Base-by-base conservation (phyloP, 1,284 basidiomycete genomes). In the Wolfiporia cocos region DNA sequence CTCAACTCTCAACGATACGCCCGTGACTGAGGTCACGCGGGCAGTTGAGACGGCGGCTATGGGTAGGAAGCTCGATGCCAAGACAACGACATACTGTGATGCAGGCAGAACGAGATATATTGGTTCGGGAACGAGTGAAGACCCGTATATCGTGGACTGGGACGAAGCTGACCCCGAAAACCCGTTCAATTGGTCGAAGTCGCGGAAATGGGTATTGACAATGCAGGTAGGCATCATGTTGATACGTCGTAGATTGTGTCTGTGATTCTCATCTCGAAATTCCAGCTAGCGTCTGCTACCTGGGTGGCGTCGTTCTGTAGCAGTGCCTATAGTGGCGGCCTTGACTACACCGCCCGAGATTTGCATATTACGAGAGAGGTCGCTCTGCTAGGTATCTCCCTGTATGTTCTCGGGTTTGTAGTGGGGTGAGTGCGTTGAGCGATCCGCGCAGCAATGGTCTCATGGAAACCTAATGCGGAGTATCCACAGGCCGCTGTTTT, bases 221-320 rank as follows among this genome's bases (percentile, higher is more conserved):
- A 53, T 70, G 42, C 72, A 80, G 67, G 76, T 75, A 42, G 20
- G 58, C 39, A 18, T n/a, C n/a, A n/a, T n/a, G n/a, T n/a, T n/a
- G n/a, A n/a, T n/a, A n/a, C n/a, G n/a, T n/a, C n/a, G n/a, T n/a
- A n/a, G n/a, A n/a, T n/a, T n/a, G n/a, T n/a, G n/a, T n/a, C n/a
- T n/a, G n/a, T n/a, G n/a, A n/a, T n/a, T n/a, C n/a, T n/a, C n/a
- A n/a, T n/a, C n/a, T n/a, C n/a, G n/a, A n/a, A n/a, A n/a, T n/a
- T n/a, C 19, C 22, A 61, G 59, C 39, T 58, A 6, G 58, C 52
- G 12, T 46, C 50, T 37, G 50, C 55, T 22, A 80, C 81, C 5
- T 75, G 74, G 50, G 77, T 78, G 9, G 74, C 83, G 3, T 78
- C 81, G 0, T 82, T 81, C 54, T 70, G 74, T 37, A 78, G 74